A percentile compares a stretch with the other conserved stretches of the same genome.
These are phyloP conservation scores for Hymenoscyphus fraxineus DNA, from an alignment of 2,329 filamentous ascomycete genomes.

Conservation along the genomic window DNA sequence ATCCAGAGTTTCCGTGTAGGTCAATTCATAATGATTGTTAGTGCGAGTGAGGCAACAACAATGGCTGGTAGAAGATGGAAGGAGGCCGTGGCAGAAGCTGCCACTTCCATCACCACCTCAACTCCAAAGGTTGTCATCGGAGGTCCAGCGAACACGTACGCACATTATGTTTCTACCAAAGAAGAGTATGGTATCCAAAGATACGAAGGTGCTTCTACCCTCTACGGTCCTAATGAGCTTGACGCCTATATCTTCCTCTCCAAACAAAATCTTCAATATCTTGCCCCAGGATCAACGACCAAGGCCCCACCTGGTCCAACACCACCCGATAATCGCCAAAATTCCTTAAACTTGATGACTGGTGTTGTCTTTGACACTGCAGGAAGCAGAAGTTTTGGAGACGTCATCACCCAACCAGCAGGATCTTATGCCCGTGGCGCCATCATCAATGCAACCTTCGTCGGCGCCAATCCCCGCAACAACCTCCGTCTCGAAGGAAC, in stretches of 20 bases:
- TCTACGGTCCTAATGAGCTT: slow-evolving; percentile 79
- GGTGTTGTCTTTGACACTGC: slow-evolving; percentile 74
- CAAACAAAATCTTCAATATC: slow-evolving; percentile 64
- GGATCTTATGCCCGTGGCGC: slow-evolving; percentile 57
- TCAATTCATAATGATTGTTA: slow-evolving; percentile 77
- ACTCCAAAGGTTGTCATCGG: slow-evolving; percentile 75
- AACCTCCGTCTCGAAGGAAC: slow-evolving; percentile 76
- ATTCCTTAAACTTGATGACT: slow-evolving; percentile 75
- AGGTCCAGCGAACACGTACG: slow-evolving; percentile 86
- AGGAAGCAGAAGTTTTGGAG: slow-evolving; percentile 65
- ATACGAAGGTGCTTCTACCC: slow-evolving; percentile 91
- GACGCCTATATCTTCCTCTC: slow-evolving; percentile 86
- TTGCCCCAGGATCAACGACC: slow-evolving; percentile 47
- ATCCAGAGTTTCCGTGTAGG: slow-evolving; percentile 82
- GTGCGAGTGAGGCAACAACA: slow-evolving; percentile 81
- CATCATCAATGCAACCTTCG: slow-evolving; percentile 64
- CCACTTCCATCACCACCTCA: slow-evolving; percentile 28
- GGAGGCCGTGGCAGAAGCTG: slow-evolving; percentile 49
- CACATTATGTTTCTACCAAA: slow-evolving; percentile 69
- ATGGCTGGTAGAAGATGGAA: slow-evolving; percentile 91
- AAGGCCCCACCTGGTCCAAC: slow-evolving; percentile 52
- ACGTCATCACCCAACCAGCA: slow-evolving; percentile 53
- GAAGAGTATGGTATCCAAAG: slow-evolving; percentile 83
- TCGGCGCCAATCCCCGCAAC: slow-evolving; percentile 87
- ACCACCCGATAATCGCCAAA: slow-evolving; percentile 74